Evolutionary conservation across 768 basidiomycete species (phyloP), one percentile per base, ranked within the genome.

Genomic region (Amanita exitialis): DNA sequence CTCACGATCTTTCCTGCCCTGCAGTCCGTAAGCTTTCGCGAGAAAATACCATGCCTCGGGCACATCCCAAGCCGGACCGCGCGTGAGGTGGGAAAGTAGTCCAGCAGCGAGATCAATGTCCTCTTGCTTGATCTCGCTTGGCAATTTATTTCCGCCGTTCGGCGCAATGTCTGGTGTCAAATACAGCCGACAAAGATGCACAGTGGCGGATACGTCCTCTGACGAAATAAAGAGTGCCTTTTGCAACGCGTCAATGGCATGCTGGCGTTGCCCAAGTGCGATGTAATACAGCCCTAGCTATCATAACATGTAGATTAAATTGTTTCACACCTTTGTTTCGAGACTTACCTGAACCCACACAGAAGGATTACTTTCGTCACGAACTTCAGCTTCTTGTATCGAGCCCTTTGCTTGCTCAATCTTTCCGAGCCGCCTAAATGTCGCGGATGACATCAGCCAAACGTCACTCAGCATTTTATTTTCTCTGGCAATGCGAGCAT

Each of bases 11-110:
- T 76, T 79, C 46, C 84, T 75, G 2, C 78, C 84, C 59, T 89
- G 90, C 57, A 82, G 61, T 44, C 83, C 81, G 59, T 86, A 86
- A 20, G 84, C 85, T 59, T 83, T 90, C 5, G 83, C 89, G 12
- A 98, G 74, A 63, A 82, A 88, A 64, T 86, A 95, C 95, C 95
- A 99, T 21, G 88, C 94, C 63, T 98, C 95, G 0, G 93, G 80
- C 1, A 87, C 77, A 62, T 96, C 86, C 92, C 93, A 97, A 9
- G 86, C 95, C 0, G 72, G 69, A 0, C 86, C 89, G 36, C 80
- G 78, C 0, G 91, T 89, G 44, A 92, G 61, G 55, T 87, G 80
- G 1, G 77, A 77, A 23, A 98, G 73, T 59, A 94, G 68, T 2
- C 86, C 85, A 3, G 88, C 90, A 0, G 90, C 90, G 35, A 96